Evolutionary conservation across 1,284 basidiomycete genomes (phyloP).

Genomic region (Quambalaria eucalypti): DNA sequence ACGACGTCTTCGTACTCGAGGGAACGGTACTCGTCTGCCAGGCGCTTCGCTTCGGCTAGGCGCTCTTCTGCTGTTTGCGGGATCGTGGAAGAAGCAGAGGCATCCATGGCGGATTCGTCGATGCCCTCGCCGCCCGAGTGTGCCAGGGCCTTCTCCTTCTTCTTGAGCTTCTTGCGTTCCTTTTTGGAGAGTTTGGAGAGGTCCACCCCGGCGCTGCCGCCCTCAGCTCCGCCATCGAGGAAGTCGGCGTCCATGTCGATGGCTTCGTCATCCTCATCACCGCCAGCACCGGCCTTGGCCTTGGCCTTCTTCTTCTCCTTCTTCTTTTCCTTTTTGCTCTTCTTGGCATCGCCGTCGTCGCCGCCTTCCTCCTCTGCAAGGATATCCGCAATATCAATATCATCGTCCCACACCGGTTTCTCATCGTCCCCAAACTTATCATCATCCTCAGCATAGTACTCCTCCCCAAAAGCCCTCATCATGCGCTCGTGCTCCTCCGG

Average conservation of each 20-base stretch:
- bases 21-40: constrained; percentile 80
- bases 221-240: constrained; percentile 27
- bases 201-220: constrained; percentile 14
- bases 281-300: constrained; percentile 8
- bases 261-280: constrained; percentile 49
- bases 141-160: constrained; percentile 11
- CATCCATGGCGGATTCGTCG: neutral
- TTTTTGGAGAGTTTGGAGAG: constrained; percentile 61
- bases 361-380: constrained; percentile 49
- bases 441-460: constrained; percentile 30
- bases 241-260: constrained; percentile 69
- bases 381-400: constrained; percentile 71
- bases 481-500: constrained; percentile 38
- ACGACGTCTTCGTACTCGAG: constrained; percentile 94
- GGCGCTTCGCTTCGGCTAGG: constrained; percentile 49
- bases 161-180: constrained; percentile 60
- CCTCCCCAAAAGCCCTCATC: constrained; percentile 40
- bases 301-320: constrained; percentile 50
- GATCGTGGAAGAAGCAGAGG: neutral
- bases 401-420: constrained; percentile 78
- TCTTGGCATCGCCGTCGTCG: constrained; percentile 32
- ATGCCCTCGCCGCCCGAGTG: neutral
- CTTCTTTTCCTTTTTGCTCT: constrained; percentile 52
- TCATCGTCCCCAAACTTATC: constrained; percentile 41
- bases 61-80: constrained; percentile 2